phyloP scores from a whole-genome alignment of 257 asterid species.

The Lithospermum erythrorhizon region DNA sequence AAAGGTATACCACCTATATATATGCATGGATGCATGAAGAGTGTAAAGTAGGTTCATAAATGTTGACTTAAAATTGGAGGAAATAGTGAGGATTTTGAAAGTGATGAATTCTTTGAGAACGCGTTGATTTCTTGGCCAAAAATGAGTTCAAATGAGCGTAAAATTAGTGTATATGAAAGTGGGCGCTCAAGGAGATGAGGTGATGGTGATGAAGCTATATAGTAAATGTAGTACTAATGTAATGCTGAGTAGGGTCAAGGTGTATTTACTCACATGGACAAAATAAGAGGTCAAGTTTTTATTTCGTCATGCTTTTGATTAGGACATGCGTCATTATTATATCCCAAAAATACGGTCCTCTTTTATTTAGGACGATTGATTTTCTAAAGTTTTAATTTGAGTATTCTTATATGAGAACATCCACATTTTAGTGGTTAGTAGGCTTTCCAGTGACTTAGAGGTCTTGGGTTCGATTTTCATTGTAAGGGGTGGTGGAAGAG shows the following conservation, averaged over 20 bases:
- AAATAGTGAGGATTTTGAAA: neutral
- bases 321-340: neutral
- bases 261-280: neutral
- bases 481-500: too few species aligned
- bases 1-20: too few species aligned
- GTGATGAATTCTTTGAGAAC: neutral
- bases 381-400: too few species aligned
- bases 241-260: neutral
- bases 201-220: neutral
- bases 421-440: too few species aligned
- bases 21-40: neutral
- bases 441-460: too few species aligned
- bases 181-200: neutral
- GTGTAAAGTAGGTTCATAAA: neutral
- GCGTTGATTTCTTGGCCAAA: neutral
- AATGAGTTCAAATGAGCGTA: neutral
- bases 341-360: too few species aligned
- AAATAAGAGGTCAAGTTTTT: neutral
- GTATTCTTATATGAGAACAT: too few species aligned
- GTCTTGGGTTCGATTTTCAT: too few species aligned
- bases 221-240: neutral
- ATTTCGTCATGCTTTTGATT: neutral
- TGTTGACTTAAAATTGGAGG: neutral
- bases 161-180: neutral
- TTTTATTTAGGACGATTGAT: too few species aligned